Evolutionary conservation across 495 filamentous ascomycete species (phyloP).

Genomic region (Talaromyces wortmannii): DNA sequence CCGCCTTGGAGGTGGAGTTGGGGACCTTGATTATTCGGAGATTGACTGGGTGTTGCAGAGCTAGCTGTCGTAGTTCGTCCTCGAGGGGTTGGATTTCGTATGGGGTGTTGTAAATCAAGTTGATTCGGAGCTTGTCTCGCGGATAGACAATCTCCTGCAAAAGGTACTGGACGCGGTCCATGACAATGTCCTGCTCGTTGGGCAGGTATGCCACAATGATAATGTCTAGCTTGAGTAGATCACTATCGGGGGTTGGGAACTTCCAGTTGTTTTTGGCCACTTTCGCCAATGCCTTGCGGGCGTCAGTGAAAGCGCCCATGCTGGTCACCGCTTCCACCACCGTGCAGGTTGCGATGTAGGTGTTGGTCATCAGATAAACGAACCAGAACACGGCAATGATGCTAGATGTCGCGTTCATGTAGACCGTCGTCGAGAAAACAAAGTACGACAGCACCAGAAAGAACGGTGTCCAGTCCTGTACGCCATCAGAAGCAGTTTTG

Average conservation of each 20-base stretch:
- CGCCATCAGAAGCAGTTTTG: constrained; percentile 9
- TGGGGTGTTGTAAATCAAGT: constrained; percentile 33
- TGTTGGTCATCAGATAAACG: constrained; percentile 26
- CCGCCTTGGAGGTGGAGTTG: constrained; percentile 29
- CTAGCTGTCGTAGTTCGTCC: constrained; percentile 16
- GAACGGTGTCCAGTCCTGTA: constrained; percentile 29
- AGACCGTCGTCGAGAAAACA: constrained; percentile 24
- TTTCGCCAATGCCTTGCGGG: constrained; percentile 18
- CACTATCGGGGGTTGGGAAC: constrained; percentile 24
- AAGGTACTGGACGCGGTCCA: constrained; percentile 26
- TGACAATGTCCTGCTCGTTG: constrained; percentile 35
- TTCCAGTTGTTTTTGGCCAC: constrained; percentile 22
- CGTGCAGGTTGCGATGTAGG: constrained; percentile 24
- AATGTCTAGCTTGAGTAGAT: constrained; percentile 27
- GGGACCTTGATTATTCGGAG: constrained; percentile 27
- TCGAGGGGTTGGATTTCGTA: constrained; percentile 25
- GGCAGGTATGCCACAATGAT: constrained; percentile 35
- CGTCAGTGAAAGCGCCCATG: constrained; percentile 17
- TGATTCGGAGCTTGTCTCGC: constrained; percentile 25
- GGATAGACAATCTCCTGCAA: constrained; percentile 30
- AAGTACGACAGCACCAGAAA: constrained; percentile 27
- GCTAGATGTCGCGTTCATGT: constrained; percentile 21
- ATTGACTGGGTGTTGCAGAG: constrained; percentile 9
- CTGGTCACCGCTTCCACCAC: constrained; percentile 29
- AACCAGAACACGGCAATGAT: constrained; percentile 26